Percentiles rank a stretch among this genome's conserved stretches.
These are phyloP conservation scores for Yarrowia divulgata DNA, from an alignment of 805 yeast species.

Conservation along the genomic window DNA sequence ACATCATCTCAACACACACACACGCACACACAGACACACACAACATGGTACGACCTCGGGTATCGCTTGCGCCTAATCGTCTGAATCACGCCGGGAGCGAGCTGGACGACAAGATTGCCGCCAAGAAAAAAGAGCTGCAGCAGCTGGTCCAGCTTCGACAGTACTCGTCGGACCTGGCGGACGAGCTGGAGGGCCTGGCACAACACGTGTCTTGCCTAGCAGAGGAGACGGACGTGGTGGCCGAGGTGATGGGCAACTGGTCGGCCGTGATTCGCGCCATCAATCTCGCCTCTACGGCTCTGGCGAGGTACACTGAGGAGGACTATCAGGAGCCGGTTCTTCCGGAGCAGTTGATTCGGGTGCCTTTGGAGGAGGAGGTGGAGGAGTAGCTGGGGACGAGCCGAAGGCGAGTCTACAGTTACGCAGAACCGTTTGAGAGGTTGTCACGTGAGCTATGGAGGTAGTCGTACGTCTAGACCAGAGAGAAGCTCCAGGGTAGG, in stretches of 20 bases:
- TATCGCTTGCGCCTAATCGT: constrained; percentile 25
- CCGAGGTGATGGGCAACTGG: constrained; percentile 39
- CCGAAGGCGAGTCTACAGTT: no score
- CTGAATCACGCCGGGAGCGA: constrained; percentile 14
- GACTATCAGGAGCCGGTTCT: constrained; percentile 29
- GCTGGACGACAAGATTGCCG: constrained; percentile 18
- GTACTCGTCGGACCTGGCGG: constrained; percentile 24
- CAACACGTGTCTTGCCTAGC: constrained; percentile 32
- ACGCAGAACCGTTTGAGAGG: no score
- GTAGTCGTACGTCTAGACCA: no score
- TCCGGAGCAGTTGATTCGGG: constrained; percentile 34
- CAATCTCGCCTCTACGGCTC: constrained; percentile 26
- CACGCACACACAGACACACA: background rate
- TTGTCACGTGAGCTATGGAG: no score
- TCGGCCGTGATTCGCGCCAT: constrained; percentile 30
- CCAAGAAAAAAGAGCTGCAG: constrained; percentile 24
- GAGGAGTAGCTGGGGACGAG: background rate
- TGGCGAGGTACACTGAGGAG: constrained; percentile 29
- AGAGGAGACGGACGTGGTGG: constrained; percentile 20
- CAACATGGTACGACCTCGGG: constrained; percentile 36
- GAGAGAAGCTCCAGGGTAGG: no score
- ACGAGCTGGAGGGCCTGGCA: constrained; percentile 27
- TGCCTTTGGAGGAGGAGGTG: constrained; percentile 14
- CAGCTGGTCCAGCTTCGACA: constrained; percentile 24
- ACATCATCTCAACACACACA: no score